Evolutionary conservation across 352 stramenopile species (phyloP), one percentile per base, ranked within the genome.

Genomic region (Globisporangium spinosum): DNA sequence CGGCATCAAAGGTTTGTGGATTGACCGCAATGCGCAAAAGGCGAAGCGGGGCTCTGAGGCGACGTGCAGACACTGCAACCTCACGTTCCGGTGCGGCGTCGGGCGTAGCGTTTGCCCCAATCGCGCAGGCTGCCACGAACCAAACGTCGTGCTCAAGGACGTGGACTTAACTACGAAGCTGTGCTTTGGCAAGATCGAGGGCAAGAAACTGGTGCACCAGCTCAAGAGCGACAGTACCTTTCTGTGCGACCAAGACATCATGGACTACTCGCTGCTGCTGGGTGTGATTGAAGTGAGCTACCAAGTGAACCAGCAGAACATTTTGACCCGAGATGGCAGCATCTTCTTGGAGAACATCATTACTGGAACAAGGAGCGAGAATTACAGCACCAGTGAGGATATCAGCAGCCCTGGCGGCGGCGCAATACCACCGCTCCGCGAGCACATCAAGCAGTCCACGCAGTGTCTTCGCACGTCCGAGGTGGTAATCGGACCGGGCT

Each of bases 1-100:
- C 70, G 89, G 97, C 62, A 89, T 97, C 65, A 97, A 97, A 70
- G 89, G 89, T 20, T 91, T 80, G 9, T 96, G 87, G 85, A 75
- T 96, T 23, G 85, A 91, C 67, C 82, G 85, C 40, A 90, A 91
- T 35, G 85, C 82, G 0, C 76, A 88, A 56, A 91, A 90, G 23
- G 71, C 78, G n/a, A 71, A 74, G 45, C 62, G 58, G 12, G 87
- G 87, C 6, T 74, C 79, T n/a, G 80, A 93, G 59, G 70, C 75
- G 10, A 91, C 83, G 15, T 93, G 82, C 47, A 71, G 85, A 0
- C 79, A 91, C 66, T 93, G 86, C 61, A 89, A 91, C 40, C 78
- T 90, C 29, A 85, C 76, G 32, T 91, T 90, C 56, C 79, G 80
- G 23, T 83, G 74, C 38, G 83, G 83, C 20, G 62, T 70, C 1